Percentiles rank a stretch among this genome's conserved stretches.
Conservation (phyloP, 257 asterid genomes). For the Forsythia suspensa region DNA sequence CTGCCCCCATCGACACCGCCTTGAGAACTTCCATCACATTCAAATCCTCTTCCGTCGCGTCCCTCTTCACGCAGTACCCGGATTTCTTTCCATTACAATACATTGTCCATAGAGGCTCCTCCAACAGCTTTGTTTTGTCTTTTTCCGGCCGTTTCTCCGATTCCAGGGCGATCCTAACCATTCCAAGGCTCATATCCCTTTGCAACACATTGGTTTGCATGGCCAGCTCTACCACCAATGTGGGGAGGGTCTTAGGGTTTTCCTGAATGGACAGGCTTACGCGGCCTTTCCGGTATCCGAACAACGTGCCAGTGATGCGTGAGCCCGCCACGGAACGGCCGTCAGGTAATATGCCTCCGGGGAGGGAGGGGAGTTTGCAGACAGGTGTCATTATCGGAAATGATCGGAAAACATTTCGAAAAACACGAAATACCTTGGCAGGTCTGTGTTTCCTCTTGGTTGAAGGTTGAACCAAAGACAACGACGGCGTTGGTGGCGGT, state of each 20-base stretch:
- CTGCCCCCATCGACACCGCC: slow-evolving; percentile 51
- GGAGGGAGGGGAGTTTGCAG: slow-evolving; percentile 41
- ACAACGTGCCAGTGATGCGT: slow-evolving; percentile 39
- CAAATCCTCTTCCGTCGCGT: slow-evolving; percentile 41
- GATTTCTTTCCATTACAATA: slow-evolving; percentile 44
- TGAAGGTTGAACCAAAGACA: slow-evolving; percentile 41
- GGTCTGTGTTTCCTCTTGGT: slow-evolving; percentile 21
- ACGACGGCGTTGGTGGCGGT: slow-evolving; percentile 1
- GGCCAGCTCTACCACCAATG: slow-evolving; percentile 43
- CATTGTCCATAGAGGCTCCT: slow-evolving; percentile 49
- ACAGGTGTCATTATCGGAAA: slow-evolving; percentile 44
- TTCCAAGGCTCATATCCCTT: slow-evolving; percentile 46
- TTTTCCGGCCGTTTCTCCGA: slow-evolving; percentile 35
- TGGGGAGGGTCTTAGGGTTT: slow-evolving; percentile 41
- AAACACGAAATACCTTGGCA: slow-evolving; percentile 29
- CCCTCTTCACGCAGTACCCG: slow-evolving; percentile 42
- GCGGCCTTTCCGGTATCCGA: slow-evolving; percentile 43
- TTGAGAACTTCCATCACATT: slow-evolving; percentile 45
- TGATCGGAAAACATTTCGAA: slow-evolving; percentile 41
- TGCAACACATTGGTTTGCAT: slow-evolving; percentile 41
- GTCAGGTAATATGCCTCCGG: slow-evolving; percentile 31
- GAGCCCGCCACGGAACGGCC: background rate
- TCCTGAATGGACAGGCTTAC: slow-evolving; percentile 47
- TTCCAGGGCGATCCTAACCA: slow-evolving; percentile 49
- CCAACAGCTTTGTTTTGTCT: slow-evolving; percentile 38